Conservation (phyloP, 768 basidiomycete species). For the Russula foetens region DNA sequence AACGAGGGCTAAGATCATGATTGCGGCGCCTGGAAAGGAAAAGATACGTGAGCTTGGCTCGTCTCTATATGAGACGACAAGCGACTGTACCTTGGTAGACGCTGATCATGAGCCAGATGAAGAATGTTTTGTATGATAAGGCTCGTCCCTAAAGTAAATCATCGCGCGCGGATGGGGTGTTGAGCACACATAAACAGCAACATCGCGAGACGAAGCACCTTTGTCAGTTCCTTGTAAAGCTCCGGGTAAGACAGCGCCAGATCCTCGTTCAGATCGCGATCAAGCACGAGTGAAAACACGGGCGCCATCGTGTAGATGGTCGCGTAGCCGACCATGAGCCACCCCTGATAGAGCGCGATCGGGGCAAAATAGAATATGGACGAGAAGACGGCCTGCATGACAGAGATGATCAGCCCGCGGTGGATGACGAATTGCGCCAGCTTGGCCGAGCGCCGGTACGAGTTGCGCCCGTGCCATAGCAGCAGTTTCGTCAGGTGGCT, state of each 20-base stretch:
- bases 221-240: conserved; percentile 94
- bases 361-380: conserved; percentile 92
- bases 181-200: not conserved
- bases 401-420: conserved; percentile 90
- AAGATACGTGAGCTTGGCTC: not conserved
- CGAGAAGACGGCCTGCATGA: conserved; percentile 97
- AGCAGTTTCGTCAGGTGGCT: conserved; percentile 91
- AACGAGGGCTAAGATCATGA: conserved; percentile 96
- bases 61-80: not conserved
- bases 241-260: conserved; percentile 93
- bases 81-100: conserved; percentile 76
- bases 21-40: conserved; percentile 65
- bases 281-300: conserved; percentile 93
- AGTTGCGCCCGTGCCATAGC: conserved; percentile 98
- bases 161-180: not conserved
- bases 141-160: conserved; percentile 66
- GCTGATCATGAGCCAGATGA: conserved; percentile 96
- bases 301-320: conserved; percentile 98
- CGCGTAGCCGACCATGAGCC: conserved; percentile 95
- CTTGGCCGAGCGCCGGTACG: conserved; percentile 96
- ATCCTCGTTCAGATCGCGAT: conserved; percentile 93
- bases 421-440: conserved; percentile 98
- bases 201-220: conserved; percentile 41
- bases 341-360: conserved; percentile 96
- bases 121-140: conserved; percentile 96